These are phyloP conservation scores for Candida palmyrensis DNA, from an alignment of 805 yeast genomes.

Conservation along the genomic window DNA sequence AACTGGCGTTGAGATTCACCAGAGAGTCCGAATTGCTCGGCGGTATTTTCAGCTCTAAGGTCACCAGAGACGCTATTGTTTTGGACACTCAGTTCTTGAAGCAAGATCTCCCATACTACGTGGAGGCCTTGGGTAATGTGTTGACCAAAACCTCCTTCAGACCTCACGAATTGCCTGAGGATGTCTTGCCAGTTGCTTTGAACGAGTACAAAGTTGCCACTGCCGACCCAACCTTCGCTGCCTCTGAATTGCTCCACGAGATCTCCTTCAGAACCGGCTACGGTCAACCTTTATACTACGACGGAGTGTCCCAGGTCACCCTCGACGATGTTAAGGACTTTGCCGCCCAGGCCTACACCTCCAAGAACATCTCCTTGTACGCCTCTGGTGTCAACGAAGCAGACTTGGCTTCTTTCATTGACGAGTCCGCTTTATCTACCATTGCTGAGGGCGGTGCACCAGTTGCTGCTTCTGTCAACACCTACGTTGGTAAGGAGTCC, in stretches of 20 bases:
- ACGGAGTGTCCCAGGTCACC: conserved; percentile 50
- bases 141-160: conserved; percentile 67
- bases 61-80: conserved; percentile 81
- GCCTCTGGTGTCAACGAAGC: conserved; percentile 70
- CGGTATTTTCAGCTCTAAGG: conserved; percentile 63
- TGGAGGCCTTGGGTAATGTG: conserved; percentile 75
- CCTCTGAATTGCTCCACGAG: conserved; percentile 74
- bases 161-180: conserved; percentile 79
- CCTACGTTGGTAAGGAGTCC: conserved; percentile 60
- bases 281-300: conserved; percentile 77
- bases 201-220: conserved; percentile 55
- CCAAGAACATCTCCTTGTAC: conserved; percentile 63
- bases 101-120: conserved; percentile 88
- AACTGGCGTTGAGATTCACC: conserved; percentile 87
- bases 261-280: conserved; percentile 82
- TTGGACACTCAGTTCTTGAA: conserved; percentile 78
- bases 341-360: conserved; percentile 64
- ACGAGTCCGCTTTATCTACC: conserved; percentile 57
- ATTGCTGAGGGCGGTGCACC: conserved; percentile 57
- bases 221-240: conserved; percentile 50
- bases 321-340: conserved; percentile 63
- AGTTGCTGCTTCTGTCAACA: conserved; percentile 34
- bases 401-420: conserved; percentile 65
- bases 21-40: conserved; percentile 95
- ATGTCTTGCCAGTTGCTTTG: conserved; percentile 72